phyloP scores from a whole-genome alignment of 2,329 filamentous ascomycete genomes.

The Microcyclospora pomicola region DNA sequence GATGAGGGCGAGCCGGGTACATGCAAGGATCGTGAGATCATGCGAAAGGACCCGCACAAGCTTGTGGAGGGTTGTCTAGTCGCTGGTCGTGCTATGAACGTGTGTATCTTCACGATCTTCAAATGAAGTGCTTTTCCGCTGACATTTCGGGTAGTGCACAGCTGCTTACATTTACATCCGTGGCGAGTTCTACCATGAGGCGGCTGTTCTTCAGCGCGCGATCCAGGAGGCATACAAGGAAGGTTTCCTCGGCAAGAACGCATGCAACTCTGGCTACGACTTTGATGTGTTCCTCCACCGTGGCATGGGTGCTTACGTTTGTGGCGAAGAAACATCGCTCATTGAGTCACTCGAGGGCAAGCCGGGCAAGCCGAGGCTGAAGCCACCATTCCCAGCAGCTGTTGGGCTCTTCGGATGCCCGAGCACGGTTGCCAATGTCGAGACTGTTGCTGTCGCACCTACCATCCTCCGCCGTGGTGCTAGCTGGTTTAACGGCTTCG shows the following conservation, averaged over 20 bases:
- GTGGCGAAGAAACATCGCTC: conserved; percentile 92
- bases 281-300: conserved; percentile 96
- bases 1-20: conserved; percentile 98
- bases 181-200: conserved; percentile 95
- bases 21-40: conserved; percentile 98
- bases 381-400: conserved; percentile 95
- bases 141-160: conserved; percentile 42
- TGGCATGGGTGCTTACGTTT: conserved; percentile 94
- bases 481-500: conserved; percentile 86
- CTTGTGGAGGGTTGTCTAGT: conserved; percentile 94
- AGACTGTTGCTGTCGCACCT: conserved; percentile 88
- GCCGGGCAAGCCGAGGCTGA: conserved; percentile 93
- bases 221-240: conserved; percentile 97
- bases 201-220: conserved; percentile 78
- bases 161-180: conserved; percentile 99
- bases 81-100: conserved; percentile 92
- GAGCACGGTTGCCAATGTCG: conserved; percentile 94
- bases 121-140: not conserved
- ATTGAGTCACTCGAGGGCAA: conserved; percentile 98
- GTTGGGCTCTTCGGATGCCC: conserved; percentile 97
- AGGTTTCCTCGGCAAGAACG: conserved; percentile 94
- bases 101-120: conserved; percentile 6
- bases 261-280: conserved; percentile 90
- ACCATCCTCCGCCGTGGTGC: conserved; percentile 90
- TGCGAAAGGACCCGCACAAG: conserved; percentile 99